Evolutionary conservation across 495 filamentous ascomycete species (phyloP).

Genomic region (Penicillium crystallinum): DNA sequence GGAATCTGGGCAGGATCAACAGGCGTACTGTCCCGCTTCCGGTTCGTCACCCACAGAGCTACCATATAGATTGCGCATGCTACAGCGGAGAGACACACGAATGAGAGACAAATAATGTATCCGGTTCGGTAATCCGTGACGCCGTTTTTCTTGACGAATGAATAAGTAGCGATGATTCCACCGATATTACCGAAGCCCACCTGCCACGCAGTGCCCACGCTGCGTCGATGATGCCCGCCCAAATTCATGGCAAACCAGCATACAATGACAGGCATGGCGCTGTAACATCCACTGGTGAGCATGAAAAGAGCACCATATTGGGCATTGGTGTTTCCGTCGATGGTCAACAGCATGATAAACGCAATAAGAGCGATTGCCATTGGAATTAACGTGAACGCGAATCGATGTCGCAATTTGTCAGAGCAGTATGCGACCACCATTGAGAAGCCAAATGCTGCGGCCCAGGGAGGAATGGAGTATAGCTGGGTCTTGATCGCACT

Average conservation of each 20-base stretch:
- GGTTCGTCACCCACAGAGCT: slow-evolving; percentile 60
- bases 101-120: slow-evolving; percentile 73
- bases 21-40: slow-evolving; percentile 44
- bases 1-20: slow-evolving; percentile 16
- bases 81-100: slow-evolving; percentile 60
- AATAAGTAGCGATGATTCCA: slow-evolving; percentile 84
- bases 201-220: slow-evolving; percentile 84
- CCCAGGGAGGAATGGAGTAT: slow-evolving; percentile 81
- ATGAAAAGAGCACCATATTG: slow-evolving; percentile 75
- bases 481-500: slow-evolving; percentile 69
- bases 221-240: slow-evolving; percentile 76
- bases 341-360: slow-evolving; percentile 64
- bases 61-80: slow-evolving; percentile 57
- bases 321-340: slow-evolving; percentile 51
- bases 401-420: slow-evolving; percentile 68
- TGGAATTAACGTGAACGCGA: slow-evolving; percentile 62
- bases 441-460: slow-evolving; percentile 67
- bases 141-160: slow-evolving; percentile 68
- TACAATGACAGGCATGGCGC: slow-evolving; percentile 75
- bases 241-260: slow-evolving; percentile 97
- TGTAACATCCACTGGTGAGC: slow-evolving; percentile 56
- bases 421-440: slow-evolving; percentile 66
- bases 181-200: slow-evolving; percentile 89
- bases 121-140: slow-evolving; percentile 63
- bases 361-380: slow-evolving; percentile 62